Base-by-base conservation (phyloP, 140 eudicot species). In the Senecio squalidus region DNA sequence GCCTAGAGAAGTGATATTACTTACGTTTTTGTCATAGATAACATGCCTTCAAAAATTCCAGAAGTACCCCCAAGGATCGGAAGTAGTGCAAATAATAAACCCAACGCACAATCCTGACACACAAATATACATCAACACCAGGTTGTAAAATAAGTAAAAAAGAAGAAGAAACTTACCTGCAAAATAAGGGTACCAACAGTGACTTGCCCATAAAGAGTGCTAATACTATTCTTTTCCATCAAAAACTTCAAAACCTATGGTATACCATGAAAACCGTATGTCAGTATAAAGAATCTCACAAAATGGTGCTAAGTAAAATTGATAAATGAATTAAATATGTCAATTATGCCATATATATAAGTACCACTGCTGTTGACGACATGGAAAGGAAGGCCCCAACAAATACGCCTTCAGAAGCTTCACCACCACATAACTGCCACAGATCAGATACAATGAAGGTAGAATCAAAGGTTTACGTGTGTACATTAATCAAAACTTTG, bases 1-100 rank as follows among this genome's bases (percentile, higher is more conserved):
- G n/a, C n/a, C 6, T 48, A 9, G 41, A 36, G 38, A 58, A 25
- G 40, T 23, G 13, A 54, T 2, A 48, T 33, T 50, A 78, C 95
- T 79, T 92, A 92, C 99, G 95, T 87, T 82, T 92, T 92, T 11
- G 95, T 82, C 99, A 92, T 92, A 64, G 99, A 92, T 16, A 92
- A 84, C 29, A 82, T 75, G 67, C 99, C 99, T 71, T 87, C 95
- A 55, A 92, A 69, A 75, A 84, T 76, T 55, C 96, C 96, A 17
- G 95, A 87, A 71, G 84, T 88, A 47, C 96, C 99, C 49, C 99
- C 99, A 55, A 92, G 88, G 26, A 92, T 84, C 6, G 99, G 99
- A 67, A 92, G 88, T 62, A 92, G 78, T 39, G 99, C 99, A 73
- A 92, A 92, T 70, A 92, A 76, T 74, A 92, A 80, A 67, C 99